Percentiles rank a stretch among this genome's conserved stretches.
phyloP scores from a whole-genome alignment of 139 green algal species.

The Desmodesmus armatus region DNA sequence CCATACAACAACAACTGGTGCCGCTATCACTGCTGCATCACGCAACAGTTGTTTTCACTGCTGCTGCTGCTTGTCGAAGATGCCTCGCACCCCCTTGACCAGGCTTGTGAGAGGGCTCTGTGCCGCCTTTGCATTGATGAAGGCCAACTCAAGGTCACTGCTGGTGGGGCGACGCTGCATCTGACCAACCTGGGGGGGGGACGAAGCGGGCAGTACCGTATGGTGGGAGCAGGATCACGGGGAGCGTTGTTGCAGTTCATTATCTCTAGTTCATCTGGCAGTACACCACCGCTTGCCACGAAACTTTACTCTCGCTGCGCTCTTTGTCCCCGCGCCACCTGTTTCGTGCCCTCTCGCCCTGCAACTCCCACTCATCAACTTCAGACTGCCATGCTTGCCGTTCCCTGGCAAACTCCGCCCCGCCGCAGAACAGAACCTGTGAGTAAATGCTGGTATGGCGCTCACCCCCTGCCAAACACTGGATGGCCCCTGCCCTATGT shows the following conservation, averaged over 20 bases:
- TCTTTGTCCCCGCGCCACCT: too few relatives aligned
- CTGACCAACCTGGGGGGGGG: slow-evolving; percentile 64
- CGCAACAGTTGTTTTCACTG: neutral
- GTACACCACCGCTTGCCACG: too few relatives aligned
- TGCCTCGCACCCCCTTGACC: slow-evolving; percentile 58
- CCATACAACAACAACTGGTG: neutral
- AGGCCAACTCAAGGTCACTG: slow-evolving; percentile 68
- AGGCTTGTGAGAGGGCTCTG: slow-evolving; percentile 65
- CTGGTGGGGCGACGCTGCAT: slow-evolving; percentile 54
- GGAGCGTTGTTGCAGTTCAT: too few relatives aligned
- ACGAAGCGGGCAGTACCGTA: neutral
- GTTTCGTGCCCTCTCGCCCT: too few relatives aligned
- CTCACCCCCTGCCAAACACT: neutral
- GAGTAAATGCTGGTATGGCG: neutral
- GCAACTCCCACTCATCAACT: too few relatives aligned
- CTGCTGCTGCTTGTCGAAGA: slow-evolving; percentile 35
- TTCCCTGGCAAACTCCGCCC: too few relatives aligned
- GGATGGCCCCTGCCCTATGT: neutral
- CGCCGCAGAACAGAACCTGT: too few relatives aligned
- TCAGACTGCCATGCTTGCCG: too few relatives aligned
- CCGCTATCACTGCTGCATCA: too few relatives aligned
- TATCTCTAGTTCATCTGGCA: too few relatives aligned
- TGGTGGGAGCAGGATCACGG: too few relatives aligned
- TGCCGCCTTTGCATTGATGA: slow-evolving; percentile 71
- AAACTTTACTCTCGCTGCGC: too few relatives aligned